These are phyloP conservation scores for Pinus tabuliformis DNA, from an alignment of 75 land plant species.

Conservation along the genomic window DNA sequence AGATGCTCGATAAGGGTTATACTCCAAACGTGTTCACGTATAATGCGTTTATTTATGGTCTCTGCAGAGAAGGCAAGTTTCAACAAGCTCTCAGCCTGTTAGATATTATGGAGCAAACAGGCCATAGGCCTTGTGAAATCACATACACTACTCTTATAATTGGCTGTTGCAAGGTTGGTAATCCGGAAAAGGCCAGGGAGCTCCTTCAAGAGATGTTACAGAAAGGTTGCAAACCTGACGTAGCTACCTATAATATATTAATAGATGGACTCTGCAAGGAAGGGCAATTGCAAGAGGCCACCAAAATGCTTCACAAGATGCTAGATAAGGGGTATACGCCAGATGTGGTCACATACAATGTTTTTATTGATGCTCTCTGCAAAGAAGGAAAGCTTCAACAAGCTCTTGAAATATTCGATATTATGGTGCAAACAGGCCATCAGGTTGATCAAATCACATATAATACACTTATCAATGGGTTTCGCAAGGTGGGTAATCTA, in stretches of 20 bases:
- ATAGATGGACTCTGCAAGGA: constrained; percentile 41
- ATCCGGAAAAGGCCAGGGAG: constrained; percentile 23
- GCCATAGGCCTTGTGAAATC: constrained; percentile 19
- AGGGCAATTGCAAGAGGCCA: constrained; percentile 39
- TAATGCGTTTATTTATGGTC: constrained; percentile 31
- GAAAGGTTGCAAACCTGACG: constrained; percentile 34
- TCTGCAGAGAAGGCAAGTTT: constrained; percentile 21
- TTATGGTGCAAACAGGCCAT: constrained; percentile 33
- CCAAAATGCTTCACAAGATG: constrained; percentile 34
- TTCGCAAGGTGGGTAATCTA: constrained; percentile 38
- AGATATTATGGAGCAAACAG: constrained; percentile 20
- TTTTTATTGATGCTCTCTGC: constrained; percentile 41
- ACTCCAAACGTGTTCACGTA: constrained; percentile 33
- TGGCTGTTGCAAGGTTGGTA: constrained; percentile 33
- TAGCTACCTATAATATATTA: constrained; percentile 47
- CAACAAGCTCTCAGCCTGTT: constrained; percentile 24
- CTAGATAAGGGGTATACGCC: constrained; percentile 9
- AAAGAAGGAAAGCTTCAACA: constrained; percentile 20
- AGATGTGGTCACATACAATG: constrained; percentile 36
- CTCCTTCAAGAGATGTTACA: constrained; percentile 19
- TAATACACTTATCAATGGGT: constrained; percentile 60
- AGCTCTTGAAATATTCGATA: constrained; percentile 32
- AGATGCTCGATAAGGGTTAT: constrained; percentile 15
- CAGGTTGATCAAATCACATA: constrained; percentile 41
- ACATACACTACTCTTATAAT: constrained; percentile 31